Base-by-base conservation (phyloP, 345 rosid genomes). In the Garcia nutans region DNA sequence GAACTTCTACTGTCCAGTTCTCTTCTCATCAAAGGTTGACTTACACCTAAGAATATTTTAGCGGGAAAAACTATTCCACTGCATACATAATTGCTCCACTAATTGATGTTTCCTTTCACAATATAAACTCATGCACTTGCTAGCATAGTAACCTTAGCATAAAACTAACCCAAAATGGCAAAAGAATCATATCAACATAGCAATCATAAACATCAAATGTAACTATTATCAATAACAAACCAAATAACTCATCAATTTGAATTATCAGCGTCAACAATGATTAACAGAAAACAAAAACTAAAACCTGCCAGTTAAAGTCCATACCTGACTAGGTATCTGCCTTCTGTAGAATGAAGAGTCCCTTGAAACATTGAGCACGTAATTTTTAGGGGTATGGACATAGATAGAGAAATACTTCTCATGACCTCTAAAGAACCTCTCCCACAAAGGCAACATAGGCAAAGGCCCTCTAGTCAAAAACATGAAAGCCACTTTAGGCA, bases 401-500 rank as follows among this genome's bases (percentile, higher is more conserved):
- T 94, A 94, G 28, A 94, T 78, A 3, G 90, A 77, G 61, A 90
- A 89, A 59, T 79, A 85, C 76, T 82, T 84, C 17, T 79, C 86
- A 42, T 92, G 92, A 28, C 95, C 94, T 44, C 73, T 86, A 1
- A 94, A 90, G 70, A 94, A 94, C 84, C 84, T 92, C 88, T 94
- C 97, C 98, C 98, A 94, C 33, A 94, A 57, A 42, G 95, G 97
- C 85, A 90, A 73, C 91, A 94, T 64, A 2, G 98, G 98, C 79
- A 94, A 82, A 2, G 93, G 95, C 8, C 98, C 98, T 85, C 98
- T 85, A 12, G 97, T 91, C 78, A 94, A 78, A 71, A 94, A 94
- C 97, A 94, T 85, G 77, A 94, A 94, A 2, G 97, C 97, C 71
- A 94, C 85, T 58, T 90, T 94, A 15, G 92, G 95, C 55, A 88